Conservation (phyloP, 75 land plant genomes). For the Pinus albicaulis region DNA sequence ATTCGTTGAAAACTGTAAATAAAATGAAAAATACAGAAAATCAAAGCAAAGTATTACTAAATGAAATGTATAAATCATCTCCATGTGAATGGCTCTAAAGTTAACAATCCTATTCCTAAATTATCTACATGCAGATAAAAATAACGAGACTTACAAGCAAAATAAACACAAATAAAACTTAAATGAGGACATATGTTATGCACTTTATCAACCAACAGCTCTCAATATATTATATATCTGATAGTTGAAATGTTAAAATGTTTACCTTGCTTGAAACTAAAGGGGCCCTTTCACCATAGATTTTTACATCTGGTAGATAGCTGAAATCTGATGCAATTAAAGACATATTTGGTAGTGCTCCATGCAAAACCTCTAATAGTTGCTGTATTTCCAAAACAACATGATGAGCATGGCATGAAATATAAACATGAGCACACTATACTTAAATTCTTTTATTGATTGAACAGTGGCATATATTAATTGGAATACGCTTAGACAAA, state of each 20-base stretch:
- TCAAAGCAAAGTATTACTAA: neutral
- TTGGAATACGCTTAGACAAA: neutral
- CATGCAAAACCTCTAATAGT: constrained; percentile 74
- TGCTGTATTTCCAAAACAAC: constrained; percentile 42
- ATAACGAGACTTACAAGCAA: neutral
- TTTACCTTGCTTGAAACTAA: constrained; percentile 86
- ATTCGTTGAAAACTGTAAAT: neutral
- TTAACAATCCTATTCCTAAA: neutral
- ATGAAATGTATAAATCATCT: neutral
- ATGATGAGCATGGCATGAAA: constrained; percentile 2
- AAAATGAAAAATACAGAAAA: neutral
- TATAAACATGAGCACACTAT: neutral
- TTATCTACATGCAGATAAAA: neutral
- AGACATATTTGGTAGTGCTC: constrained; percentile 79
- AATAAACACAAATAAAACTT: constrained; percentile 5
- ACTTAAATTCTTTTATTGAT: no score
- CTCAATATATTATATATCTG: neutral
- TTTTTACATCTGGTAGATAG: constrained; percentile 83
- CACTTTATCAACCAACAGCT: neutral
- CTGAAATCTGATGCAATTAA: constrained; percentile 90
- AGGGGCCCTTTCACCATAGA: constrained; percentile 88
- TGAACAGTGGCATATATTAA: no score
- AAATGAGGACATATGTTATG: neutral
- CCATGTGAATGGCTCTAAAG: neutral
- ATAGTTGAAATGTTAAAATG: constrained; percentile 1